Evolutionary conservation across 2,329 filamentous ascomycete genomes (phyloP).

Genomic region (Catunica adiposa): DNA sequence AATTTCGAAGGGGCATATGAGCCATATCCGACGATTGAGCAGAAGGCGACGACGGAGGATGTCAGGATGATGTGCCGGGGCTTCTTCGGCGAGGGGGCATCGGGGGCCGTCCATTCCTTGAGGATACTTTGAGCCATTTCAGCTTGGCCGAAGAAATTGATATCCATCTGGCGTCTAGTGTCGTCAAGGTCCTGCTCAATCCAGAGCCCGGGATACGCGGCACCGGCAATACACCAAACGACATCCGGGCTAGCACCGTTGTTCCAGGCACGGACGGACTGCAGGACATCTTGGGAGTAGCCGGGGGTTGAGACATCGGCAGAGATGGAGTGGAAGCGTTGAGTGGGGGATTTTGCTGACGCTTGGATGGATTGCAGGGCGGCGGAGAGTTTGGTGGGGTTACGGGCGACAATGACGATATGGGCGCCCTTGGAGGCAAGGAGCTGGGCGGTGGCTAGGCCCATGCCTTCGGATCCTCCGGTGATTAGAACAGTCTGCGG

Average conservation of each 20-base stretch:
- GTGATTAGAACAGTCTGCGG: conserved; percentile 74
- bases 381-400: conserved; percentile 51
- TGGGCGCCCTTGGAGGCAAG: conserved; percentile 74
- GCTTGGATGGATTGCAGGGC: conserved; percentile 51
- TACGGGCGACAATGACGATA: conserved; percentile 70
- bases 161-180: conserved; percentile 67
- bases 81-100: conserved; percentile 9
- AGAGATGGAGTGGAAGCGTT: conserved; percentile 69
- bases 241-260: conserved; percentile 56
- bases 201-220: conserved; percentile 59
- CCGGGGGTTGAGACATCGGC: conserved; percentile 60
- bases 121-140: conserved; percentile 75
- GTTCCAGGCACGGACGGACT: conserved; percentile 66
- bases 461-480: conserved; percentile 86
- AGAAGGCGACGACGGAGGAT: conserved; percentile 57
- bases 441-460: conserved; percentile 54
- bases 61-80: conserved; percentile 77
- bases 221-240: conserved; percentile 80
- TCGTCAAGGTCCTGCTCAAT: conserved; percentile 52
- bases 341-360: conserved; percentile 42
- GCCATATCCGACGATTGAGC: conserved; percentile 63
- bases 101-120: conserved; percentile 48
- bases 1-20: conserved; percentile 75
- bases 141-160: conserved; percentile 75
- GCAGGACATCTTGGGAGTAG: conserved; percentile 54